Base-by-base conservation (phyloP, 116 monocot genomes). In the Trichopus zeylanicus region DNA sequence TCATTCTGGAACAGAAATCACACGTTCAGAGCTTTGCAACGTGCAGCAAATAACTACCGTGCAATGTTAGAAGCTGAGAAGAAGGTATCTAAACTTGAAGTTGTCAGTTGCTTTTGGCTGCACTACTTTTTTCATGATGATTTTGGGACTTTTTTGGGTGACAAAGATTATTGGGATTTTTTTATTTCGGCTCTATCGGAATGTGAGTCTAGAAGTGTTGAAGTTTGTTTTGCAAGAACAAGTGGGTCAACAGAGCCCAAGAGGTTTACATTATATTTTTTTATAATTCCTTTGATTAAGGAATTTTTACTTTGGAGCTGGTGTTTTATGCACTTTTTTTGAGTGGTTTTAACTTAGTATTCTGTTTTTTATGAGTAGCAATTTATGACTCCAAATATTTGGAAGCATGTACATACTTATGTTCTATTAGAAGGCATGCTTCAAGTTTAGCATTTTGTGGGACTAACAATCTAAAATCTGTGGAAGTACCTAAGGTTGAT, bases 1-100 rank as follows among this genome's bases (percentile, higher is more conserved):
- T 97, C 97, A 39, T 97, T 97, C 78, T 97, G 97, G 97, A 97
- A 97, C 51, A 90, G 97, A 75, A 97, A 97, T 69, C 90, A 97
- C 74, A 81, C 97, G 23, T 67, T 84, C 6, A 73, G 87, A 81
- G 65, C 77, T 59, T 73, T 97, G 51, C 97, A 97, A 68, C 81
- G 84, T 67, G 84, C 84, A 58, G 74, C 68, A 64, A 97, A 84
- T 60, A 87, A 90, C 54, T 91, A 68, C 53, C 74, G 60, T 66
- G 72, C 78, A 59, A 84, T 84, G 81, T 48, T 90, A 67, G 87
- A 90, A 77, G 90, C 78, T 53, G 97, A 97, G 61, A 97, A 82
- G 65, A 64, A 84, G 91, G 97, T 97, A 52, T 20, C 8, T 49
- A 7, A 2, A 21, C 49, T 12, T 42, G 42, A 13, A n/a, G 42